Conservation (phyloP, 805 yeast genomes). For the Metschnikowia santaceciliae region DNA sequence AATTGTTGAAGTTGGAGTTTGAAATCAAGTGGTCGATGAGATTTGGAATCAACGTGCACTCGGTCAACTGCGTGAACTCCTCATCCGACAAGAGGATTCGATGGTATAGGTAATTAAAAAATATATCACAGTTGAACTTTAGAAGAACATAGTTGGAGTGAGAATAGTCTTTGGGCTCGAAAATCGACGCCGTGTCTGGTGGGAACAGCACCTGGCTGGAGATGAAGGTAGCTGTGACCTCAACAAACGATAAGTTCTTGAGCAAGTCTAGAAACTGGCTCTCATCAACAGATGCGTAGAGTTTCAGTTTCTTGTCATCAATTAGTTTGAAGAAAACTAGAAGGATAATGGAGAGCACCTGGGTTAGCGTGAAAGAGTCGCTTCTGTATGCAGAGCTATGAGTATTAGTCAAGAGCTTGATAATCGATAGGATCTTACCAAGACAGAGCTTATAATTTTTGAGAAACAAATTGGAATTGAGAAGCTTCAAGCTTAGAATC, state of each 20-base stretch:
- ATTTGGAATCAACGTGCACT: slow-evolving; percentile 24
- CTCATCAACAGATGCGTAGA: slow-evolving; percentile 15
- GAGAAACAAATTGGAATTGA: slow-evolving; percentile 36
- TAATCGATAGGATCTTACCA: slow-evolving; percentile 29
- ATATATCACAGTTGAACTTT: slow-evolving; percentile 37
- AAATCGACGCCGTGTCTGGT: slow-evolving; percentile 7
- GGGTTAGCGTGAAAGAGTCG: slow-evolving; percentile 24
- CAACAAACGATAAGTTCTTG: slow-evolving; percentile 55
- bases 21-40: slow-evolving; percentile 28
- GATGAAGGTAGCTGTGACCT: slow-evolving; percentile 32
- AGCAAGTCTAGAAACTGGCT: slow-evolving; percentile 34
- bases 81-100: slow-evolving; percentile 30
- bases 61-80: slow-evolving; percentile 30
- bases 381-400: slow-evolving; percentile 3
- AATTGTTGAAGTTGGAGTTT: slow-evolving; percentile 33
- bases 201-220: slow-evolving; percentile 21
- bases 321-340: slow-evolving; percentile 32
- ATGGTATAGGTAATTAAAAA: slow-evolving; percentile 39
- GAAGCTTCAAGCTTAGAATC: slow-evolving; percentile 29
- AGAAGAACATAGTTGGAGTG: slow-evolving; percentile 29
- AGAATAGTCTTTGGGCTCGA: slow-evolving; percentile 3
- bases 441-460: slow-evolving; percentile 35
- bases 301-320: slow-evolving; percentile 19
- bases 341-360: slow-evolving; percentile 32
- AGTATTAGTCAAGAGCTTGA: slow-evolving; percentile 1